Conservation (phyloP, 345 rosid genomes). For the Tarenaya hassleriana region DNA sequence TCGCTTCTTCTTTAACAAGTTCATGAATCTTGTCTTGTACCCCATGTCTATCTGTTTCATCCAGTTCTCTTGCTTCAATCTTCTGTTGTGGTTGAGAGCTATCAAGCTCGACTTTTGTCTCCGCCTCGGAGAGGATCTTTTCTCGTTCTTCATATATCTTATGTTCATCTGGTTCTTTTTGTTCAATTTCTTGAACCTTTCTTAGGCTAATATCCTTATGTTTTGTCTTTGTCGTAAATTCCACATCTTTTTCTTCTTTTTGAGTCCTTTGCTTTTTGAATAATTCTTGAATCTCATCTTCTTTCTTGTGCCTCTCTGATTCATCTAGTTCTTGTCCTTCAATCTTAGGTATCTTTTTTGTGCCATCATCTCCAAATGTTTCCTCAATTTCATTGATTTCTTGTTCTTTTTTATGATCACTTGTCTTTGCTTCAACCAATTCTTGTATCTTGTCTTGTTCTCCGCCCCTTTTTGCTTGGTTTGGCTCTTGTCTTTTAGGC, state of each 20-base stretch:
- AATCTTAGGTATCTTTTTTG: neutral
- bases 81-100: too few species aligned
- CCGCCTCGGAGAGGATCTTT: too few species aligned
- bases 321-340: neutral
- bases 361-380: neutral
- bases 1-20: too few species aligned
- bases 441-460: slow-evolving; percentile 3
- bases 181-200: slow-evolving; percentile 1
- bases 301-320: neutral
- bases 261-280: neutral
- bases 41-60: too few species aligned
- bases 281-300: neutral
- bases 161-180: slow-evolving; percentile 8
- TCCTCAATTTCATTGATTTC: too few species aligned
- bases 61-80: too few species aligned
- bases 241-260: slow-evolving; percentile 8
- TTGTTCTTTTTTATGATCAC: neutral
- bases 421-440: neutral
- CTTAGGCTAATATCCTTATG: neutral
- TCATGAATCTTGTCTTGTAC: too few species aligned
- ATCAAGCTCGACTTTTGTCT: too few species aligned
- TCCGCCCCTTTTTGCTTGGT: neutral
- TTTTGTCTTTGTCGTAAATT: slow-evolving; percentile 6
- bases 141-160: slow-evolving; percentile 5
- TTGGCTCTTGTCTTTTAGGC: slow-evolving; percentile 10